A percentile compares a stretch with the other conserved stretches of the same genome.
Evolutionary conservation across 495 filamentous ascomycete species (phyloP).

Genomic region (Rhypophila decipiens): DNA sequence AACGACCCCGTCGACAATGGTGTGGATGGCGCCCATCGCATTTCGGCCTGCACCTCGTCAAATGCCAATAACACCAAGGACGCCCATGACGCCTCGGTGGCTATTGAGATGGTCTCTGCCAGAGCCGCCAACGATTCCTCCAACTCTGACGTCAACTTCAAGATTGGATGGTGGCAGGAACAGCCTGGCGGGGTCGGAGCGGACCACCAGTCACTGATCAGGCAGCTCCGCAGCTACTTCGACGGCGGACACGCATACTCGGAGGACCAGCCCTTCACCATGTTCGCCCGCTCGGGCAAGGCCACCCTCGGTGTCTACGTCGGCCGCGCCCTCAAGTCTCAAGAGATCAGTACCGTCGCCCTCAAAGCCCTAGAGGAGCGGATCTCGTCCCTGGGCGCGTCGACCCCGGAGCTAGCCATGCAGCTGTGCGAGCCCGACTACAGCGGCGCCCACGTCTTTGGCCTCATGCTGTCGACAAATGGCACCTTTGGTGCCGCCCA

Average conservation of each 20-base stretch:
- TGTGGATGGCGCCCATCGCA: conserved; percentile 14
- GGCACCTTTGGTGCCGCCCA: conserved; percentile 26
- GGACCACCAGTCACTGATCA: not conserved
- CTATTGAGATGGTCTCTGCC: not conserved
- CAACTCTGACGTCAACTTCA: not conserved
- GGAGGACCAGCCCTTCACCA: not conserved
- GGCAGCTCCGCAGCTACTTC: conserved; percentile 5
- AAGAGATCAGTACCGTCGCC: conserved; percentile 11
- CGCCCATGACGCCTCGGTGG: not conserved
- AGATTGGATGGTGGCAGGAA: conserved; percentile 6
- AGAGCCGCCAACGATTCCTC: not conserved
- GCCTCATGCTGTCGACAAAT: conserved; percentile 26
- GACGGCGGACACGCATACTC: conserved; percentile 3
- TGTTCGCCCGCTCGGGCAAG: conserved; percentile 10
- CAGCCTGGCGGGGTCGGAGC: not conserved
- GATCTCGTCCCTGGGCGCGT: not conserved
- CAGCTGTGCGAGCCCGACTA: conserved; percentile 27
- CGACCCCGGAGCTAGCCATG: conserved; percentile 21
- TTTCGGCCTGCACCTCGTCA: conserved; percentile 27
- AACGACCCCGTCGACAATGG: conserved; percentile 27
- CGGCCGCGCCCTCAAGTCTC: conserved; percentile 20
- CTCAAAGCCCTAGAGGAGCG: conserved; percentile 14
- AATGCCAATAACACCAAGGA: conserved; percentile 11
- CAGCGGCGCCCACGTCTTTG: conserved; percentile 26
- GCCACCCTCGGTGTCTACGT: conserved; percentile 11